Base-by-base conservation (phyloP, 176 grass and related monocot species). In the Aegilops sharonensis region DNA sequence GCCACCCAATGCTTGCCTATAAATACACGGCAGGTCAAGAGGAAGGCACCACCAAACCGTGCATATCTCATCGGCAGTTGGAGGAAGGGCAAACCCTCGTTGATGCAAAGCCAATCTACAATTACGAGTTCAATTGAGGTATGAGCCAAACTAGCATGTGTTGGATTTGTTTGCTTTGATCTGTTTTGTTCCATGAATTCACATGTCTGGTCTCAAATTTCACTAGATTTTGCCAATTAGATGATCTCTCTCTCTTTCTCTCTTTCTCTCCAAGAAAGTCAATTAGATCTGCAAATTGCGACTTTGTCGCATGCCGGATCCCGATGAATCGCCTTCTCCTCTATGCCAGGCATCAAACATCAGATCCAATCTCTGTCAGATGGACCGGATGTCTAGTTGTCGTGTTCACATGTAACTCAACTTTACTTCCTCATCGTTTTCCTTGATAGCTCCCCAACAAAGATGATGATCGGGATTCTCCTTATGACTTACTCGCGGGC, bases 31-130 rank as follows among this genome's bases (percentile, higher is more conserved):
- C 27, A 43, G 42, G 72, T 75, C 24, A 75, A 4, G 42, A 23
- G 6, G 42, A 48, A 75, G n/a, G 7, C 42, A 50, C 13, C 72
- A 3, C 24, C 39, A 29, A 50, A 50, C 72, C 42, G 3, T 75
- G 9, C 42, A 3, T 9, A 30, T 75, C 42, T 50, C 12, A 75
- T 75, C 72, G 42, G 23, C 47, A 10, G 72, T 75, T 75, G 24
- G 71, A 27, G 32, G 23, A 24, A 47, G 11, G 69, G 71, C 0
- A 24, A 27, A 74, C 6, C 21, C 40, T 74, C 43, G 39, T 42
- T 73, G 70, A 73, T 47, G 40, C 71, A 27, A 74, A 74, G 27
- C n/a, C 11, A 47, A 74, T 73, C 71, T 73, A 47, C 39, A 73
- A 73, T 3, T 9, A 23, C 9, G 10, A n/a, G 37, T 42, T 42